phyloP scores from a whole-genome alignment of 1,284 basidiomycete genomes.

The Moesziomyces parantarcticus region DNA sequence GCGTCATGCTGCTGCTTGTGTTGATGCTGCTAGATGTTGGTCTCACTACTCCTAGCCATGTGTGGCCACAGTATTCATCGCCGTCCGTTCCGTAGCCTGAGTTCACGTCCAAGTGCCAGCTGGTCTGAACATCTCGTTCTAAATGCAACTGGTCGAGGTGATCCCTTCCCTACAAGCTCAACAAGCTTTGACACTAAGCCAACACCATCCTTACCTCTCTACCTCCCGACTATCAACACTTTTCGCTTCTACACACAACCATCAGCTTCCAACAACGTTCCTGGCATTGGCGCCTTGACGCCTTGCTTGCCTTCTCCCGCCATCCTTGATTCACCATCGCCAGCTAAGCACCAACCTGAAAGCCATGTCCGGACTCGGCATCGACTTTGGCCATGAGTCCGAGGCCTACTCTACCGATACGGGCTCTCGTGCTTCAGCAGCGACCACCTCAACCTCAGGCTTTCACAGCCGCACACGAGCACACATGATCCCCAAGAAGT shows the following conservation, averaged over 20 bases:
- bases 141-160: neutral
- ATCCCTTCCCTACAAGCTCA: neutral
- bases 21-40: constrained; percentile 12
- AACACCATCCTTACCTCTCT: neutral
- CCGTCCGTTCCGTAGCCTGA: neutral
- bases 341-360: neutral
- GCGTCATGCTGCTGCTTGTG: neutral
- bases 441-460: constrained; percentile 23
- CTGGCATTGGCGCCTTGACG: too few relatives aligned
- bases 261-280: too few relatives aligned
- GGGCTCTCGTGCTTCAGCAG: constrained; percentile 13
- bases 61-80: neutral
- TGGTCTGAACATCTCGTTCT: neutral
- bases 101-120: neutral
- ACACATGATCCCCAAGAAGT: constrained; percentile 44
- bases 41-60: constrained; percentile 4
- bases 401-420: constrained; percentile 33
- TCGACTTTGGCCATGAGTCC: constrained; percentile 56
- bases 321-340: neutral
- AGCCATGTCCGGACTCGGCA: constrained; percentile 60
- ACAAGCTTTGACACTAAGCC: neutral
- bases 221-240: too few relatives aligned
- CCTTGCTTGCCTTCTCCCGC: neutral
- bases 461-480: constrained; percentile 36
- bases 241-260: too few relatives aligned